phyloP scores from a whole-genome alignment of 2,329 filamentous ascomycete species.

The Phialocephala subalpina region DNA sequence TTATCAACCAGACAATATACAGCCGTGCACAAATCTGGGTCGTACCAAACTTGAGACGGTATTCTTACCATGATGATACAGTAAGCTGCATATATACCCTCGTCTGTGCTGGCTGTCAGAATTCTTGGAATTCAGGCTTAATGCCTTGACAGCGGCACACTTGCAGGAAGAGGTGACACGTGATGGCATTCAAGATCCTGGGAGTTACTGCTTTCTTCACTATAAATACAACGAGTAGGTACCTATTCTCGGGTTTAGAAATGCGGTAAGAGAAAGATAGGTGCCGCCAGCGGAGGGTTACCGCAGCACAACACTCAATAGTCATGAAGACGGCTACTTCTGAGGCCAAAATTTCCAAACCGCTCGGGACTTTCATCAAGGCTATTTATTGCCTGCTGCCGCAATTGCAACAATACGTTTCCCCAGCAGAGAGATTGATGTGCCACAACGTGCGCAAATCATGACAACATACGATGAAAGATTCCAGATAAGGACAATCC shows the following conservation, averaged over 20 bases:
- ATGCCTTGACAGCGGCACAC: constrained; percentile 1
- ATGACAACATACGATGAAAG: no score
- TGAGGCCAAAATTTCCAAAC: no score
- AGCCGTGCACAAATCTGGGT: not conserved
- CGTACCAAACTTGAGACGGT: not conserved
- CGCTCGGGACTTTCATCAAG: no score
- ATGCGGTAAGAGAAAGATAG: not conserved
- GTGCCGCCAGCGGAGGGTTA: not conserved
- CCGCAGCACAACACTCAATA: not conserved
- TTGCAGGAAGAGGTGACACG: not conserved
- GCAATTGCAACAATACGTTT: no score
- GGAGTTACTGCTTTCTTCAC: not conserved
- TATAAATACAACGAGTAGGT: not conserved
- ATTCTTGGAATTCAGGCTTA: not conserved
- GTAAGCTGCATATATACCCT: constrained; percentile 11
- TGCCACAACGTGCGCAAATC: no score
- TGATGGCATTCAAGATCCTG: constrained; percentile 1
- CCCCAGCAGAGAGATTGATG: no score
- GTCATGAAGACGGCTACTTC: no score
- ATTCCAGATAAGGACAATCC: no score
- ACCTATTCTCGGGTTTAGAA: not conserved
- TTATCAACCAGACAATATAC: constrained; percentile 1
- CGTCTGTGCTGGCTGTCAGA: not conserved
- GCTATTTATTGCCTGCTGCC: no score
- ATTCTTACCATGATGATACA: constrained; percentile 4